phyloP scores from a whole-genome alignment of 176 grass and related monocot genomes.

The Pharus latifolius region DNA sequence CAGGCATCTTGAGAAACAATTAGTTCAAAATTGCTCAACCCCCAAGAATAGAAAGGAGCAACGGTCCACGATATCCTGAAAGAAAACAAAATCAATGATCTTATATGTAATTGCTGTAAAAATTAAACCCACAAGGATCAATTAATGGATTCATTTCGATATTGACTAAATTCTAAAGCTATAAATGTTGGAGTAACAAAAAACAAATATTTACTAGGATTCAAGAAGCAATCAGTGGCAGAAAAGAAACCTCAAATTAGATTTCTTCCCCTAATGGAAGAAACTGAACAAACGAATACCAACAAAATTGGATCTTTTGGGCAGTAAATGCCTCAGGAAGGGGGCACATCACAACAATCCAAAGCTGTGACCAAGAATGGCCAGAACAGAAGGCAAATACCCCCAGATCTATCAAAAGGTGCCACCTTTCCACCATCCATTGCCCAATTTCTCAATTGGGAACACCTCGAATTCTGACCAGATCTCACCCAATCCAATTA shows the following conservation, averaged over 20 bases:
- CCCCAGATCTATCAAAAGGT: background rate
- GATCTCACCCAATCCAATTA: background rate
- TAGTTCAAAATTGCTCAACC: background rate
- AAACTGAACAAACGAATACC: background rate
- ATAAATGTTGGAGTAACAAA: background rate
- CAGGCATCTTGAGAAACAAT: conserved; percentile 53
- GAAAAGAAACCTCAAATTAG: background rate
- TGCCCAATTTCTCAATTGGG: background rate
- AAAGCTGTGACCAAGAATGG: no score
- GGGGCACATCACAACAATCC: background rate
- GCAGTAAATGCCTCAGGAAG: background rate
- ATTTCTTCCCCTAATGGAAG: background rate
- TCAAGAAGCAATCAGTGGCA: background rate
- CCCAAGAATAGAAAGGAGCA: background rate
- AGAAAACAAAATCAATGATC: conserved; percentile 5
- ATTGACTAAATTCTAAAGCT: background rate
- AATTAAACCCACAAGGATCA: background rate
- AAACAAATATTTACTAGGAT: background rate
- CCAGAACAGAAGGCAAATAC: background rate
- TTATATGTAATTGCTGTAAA: background rate
- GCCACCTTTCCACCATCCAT: background rate
- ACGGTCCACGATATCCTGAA: background rate
- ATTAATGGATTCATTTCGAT: background rate
- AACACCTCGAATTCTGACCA: background rate
- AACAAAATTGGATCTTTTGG: background rate